Evolutionary conservation across 352 stramenopile genomes (phyloP).

Genomic region (Globisporangium echinulatum): DNA sequence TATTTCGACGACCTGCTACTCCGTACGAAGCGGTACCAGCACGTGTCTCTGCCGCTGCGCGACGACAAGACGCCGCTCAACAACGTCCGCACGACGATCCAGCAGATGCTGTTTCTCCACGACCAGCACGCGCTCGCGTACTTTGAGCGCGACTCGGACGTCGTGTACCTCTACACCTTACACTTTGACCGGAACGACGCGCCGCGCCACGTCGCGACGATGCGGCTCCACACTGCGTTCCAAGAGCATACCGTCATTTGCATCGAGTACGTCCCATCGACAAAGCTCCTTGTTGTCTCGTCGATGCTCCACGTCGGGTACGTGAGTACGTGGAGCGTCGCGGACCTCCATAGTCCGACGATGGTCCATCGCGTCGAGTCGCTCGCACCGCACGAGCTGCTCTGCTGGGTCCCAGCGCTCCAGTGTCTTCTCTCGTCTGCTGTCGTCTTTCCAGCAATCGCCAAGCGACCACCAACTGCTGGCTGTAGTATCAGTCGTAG

Average conservation of each 20-base stretch:
- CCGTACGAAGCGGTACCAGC: conserved; percentile 9
- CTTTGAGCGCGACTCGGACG: conserved; percentile 57
- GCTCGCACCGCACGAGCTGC: conserved; percentile 38
- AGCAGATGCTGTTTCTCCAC: conserved; percentile 39
- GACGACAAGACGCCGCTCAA: conserved; percentile 28
- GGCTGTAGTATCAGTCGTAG: background rate
- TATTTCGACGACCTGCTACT: conserved; percentile 25
- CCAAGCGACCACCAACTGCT: background rate
- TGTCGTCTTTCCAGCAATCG: conserved; percentile 37
- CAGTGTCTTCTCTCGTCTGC: conserved; percentile 43
- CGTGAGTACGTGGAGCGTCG: conserved; percentile 52
- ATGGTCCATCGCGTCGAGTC: conserved; percentile 63
- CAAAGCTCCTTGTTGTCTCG: conserved; percentile 42
- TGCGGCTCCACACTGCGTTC: conserved; percentile 71
- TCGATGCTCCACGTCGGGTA: conserved; percentile 48
- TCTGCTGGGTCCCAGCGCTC: conserved; percentile 46
- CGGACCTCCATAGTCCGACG: conserved; percentile 42
- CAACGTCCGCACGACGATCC: conserved; percentile 35
- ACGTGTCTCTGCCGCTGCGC: conserved; percentile 2
- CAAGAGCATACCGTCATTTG: conserved; percentile 56
- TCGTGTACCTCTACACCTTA: conserved; percentile 59
- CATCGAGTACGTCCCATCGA: conserved; percentile 43
- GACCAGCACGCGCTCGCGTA: conserved; percentile 62
- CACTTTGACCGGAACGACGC: conserved; percentile 60
- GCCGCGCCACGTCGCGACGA: conserved; percentile 50